Evolutionary conservation across 2,329 filamentous ascomycete species (phyloP).

Genomic region (Colletotrichum sp.): DNA sequence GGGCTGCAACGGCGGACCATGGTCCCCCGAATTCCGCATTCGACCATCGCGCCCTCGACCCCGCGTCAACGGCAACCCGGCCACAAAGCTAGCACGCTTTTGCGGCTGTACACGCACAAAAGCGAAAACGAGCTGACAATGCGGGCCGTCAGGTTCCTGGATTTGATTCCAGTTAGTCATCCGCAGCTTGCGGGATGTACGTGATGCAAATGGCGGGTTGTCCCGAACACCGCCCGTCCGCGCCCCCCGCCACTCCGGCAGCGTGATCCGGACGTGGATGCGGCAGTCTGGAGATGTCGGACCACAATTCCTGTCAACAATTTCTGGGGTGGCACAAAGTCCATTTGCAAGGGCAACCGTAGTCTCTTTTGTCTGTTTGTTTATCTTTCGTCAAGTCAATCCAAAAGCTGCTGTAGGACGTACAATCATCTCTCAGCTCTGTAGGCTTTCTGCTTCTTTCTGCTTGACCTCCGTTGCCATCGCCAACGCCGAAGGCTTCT

Average conservation of each 20-base stretch:
- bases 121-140: background rate
- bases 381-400: background rate
- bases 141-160: background rate
- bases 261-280: background rate
- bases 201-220: background rate
- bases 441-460: background rate
- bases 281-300: background rate
- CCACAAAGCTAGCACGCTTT: background rate
- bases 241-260: background rate
- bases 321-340: background rate
- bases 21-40: constrained; percentile 12
- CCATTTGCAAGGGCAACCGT: background rate
- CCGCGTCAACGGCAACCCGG: background rate
- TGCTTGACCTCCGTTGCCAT: background rate
- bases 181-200: background rate
- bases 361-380: background rate
- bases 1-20: constrained; percentile 16
- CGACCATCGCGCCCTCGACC: background rate
- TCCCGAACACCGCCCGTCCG: background rate
- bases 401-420: background rate
- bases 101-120: background rate
- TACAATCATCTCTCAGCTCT: background rate
- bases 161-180: background rate
- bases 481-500: constrained; percentile 14
- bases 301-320: background rate